These are phyloP conservation scores for Camellia lanceoleosa DNA, from an alignment of 148 eudicot species.

Conservation along the genomic window DNA sequence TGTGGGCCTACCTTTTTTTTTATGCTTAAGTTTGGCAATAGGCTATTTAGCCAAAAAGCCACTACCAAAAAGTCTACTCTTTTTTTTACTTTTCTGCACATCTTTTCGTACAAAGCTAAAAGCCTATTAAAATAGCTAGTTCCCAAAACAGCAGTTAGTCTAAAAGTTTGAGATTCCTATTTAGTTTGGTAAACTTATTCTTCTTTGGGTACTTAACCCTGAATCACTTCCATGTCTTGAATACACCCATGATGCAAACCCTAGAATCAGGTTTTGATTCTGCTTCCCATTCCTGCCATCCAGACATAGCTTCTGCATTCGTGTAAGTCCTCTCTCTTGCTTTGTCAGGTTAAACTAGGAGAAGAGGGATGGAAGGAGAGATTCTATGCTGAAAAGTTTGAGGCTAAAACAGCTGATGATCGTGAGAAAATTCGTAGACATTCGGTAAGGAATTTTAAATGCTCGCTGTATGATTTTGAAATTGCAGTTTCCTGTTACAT, in stretches of 20 bases:
- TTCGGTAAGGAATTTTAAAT: conserved; percentile 17
- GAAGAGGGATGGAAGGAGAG: conserved; percentile 40
- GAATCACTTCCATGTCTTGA: background rate
- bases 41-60: no score
- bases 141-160: background rate
- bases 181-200: background rate
- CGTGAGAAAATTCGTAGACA: conserved; percentile 23
- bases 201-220: background rate
- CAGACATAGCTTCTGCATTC: background rate
- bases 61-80: no score
- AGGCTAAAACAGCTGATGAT: conserved; percentile 20
- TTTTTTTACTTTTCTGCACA: no score
- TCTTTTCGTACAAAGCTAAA: no score
- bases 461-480: background rate
- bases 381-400: conserved; percentile 34
- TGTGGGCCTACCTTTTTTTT: background rate
- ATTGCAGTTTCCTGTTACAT: background rate
- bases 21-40: background rate
- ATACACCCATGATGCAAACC: background rate
- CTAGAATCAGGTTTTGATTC: background rate
- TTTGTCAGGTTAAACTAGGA: conserved; percentile 34
- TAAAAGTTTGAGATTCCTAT: background rate
- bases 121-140: no score
- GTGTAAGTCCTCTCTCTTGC: background rate
- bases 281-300: background rate